phyloP scores from a whole-genome alignment of 1,284 basidiomycete genomes.

The Tausonia pullulans region DNA sequence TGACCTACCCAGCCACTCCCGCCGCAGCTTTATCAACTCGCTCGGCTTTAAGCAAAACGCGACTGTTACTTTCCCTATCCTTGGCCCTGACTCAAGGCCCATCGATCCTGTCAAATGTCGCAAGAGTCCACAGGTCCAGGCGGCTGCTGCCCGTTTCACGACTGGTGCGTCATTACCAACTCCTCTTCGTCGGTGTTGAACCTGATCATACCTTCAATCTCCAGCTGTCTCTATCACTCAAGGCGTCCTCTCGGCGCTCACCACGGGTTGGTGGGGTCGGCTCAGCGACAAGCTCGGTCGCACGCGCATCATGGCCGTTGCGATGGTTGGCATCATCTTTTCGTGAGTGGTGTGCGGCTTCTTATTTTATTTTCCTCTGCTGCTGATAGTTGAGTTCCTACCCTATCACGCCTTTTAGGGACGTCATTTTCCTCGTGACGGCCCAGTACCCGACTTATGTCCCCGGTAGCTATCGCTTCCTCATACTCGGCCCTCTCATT shows the following conservation, averaged over 20 bases:
- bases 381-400: slow-evolving; percentile 9
- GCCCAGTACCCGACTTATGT: slow-evolving; percentile 56
- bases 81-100: neutral
- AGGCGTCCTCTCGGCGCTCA: slow-evolving; percentile 70
- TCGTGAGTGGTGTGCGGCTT: slow-evolving; percentile 43
- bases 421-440: slow-evolving; percentile 63
- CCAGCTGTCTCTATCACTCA: slow-evolving; percentile 56
- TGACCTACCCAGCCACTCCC: too few relatives aligned
- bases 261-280: slow-evolving; percentile 78
- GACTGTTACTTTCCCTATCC: too few relatives aligned
- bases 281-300: slow-evolving; percentile 69
- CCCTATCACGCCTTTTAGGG: slow-evolving; percentile 39
- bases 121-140: slow-evolving; percentile 58
- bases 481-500: slow-evolving; percentile 67
- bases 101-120: slow-evolving; percentile 44
- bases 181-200: neutral
- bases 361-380: slow-evolving; percentile 12
- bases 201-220: neutral
- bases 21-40: too few relatives aligned
- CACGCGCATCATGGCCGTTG: slow-evolving; percentile 56
- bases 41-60: too few relatives aligned
- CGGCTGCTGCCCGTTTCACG: slow-evolving; percentile 53
- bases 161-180: slow-evolving; percentile 42
- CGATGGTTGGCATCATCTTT: slow-evolving; percentile 59
- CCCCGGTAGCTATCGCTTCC: slow-evolving; percentile 58